phyloP scores from a whole-genome alignment of 257 asterid genomes.

The Solanum corneliomulleri region DNA sequence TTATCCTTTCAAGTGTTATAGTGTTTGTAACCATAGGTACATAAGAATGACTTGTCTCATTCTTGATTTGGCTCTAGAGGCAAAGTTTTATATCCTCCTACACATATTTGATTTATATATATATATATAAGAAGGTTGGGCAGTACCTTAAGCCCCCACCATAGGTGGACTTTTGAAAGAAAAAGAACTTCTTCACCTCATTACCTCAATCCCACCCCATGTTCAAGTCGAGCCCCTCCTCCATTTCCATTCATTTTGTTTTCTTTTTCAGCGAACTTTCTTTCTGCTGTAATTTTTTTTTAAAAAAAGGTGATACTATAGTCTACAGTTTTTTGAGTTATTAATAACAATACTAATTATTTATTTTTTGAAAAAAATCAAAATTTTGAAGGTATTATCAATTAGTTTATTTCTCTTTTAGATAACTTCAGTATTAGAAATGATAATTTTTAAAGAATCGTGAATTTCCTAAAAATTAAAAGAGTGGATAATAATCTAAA shows the following conservation, averaged over 20 bases:
- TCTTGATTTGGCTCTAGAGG: not conserved
- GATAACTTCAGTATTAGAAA: not conserved
- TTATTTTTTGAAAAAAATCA: not conserved
- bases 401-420: too few relatives aligned
- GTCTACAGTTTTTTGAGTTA: not conserved
- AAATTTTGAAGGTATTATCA: not conserved
- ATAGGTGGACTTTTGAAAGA: not conserved
- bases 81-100: not conserved
- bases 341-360: not conserved
- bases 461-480: too few relatives aligned
- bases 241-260: too few relatives aligned
- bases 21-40: not conserved
- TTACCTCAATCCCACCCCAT: not conserved
- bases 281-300: not conserved
- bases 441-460: not conserved
- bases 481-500: not conserved
- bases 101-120: too few relatives aligned
- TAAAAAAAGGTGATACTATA: too few relatives aligned
- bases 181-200: not conserved
- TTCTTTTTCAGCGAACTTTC: not conserved
- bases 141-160: not conserved
- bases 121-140: not conserved
- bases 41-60: not conserved
- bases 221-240: not conserved
- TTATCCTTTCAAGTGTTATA: not conserved